Conservation (phyloP, 2,329 filamentous ascomycete species). For the Aspergillus brasiliensis region DNA sequence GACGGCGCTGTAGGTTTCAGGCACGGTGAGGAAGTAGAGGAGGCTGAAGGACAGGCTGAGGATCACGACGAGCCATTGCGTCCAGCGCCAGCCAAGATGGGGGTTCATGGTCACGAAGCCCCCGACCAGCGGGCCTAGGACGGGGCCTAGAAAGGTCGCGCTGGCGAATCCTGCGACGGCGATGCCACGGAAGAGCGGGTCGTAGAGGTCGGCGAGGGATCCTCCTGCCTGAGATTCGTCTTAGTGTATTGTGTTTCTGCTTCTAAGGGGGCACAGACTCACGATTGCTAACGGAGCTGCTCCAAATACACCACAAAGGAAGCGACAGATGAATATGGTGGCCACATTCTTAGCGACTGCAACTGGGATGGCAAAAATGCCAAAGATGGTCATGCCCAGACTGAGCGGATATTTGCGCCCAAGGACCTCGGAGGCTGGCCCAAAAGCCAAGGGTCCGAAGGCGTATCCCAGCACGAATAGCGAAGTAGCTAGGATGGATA, state of each 20-base stretch:
- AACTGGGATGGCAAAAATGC: not conserved
- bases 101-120: conserved; percentile 51
- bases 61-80: conserved; percentile 58
- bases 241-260: too few relatives aligned
- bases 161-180: conserved; percentile 38
- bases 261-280: too few relatives aligned
- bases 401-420: not conserved
- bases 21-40: conserved; percentile 48
- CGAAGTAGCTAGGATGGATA: too few relatives aligned
- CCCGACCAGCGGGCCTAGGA: conserved; percentile 52
- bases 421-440: not conserved
- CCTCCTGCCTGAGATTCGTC: not conserved
- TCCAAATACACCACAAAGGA: not conserved
- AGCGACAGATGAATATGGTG: not conserved
- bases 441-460: not conserved
- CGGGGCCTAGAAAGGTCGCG: conserved; percentile 52
- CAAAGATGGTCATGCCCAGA: not conserved
- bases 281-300: not conserved
- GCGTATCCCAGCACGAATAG: not conserved
- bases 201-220: not conserved
- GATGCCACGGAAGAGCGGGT: not conserved
- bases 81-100: conserved; percentile 61
- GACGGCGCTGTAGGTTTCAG: conserved; percentile 53
- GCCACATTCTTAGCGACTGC: not conserved
- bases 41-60: conserved; percentile 45